A percentile compares a stretch with the other conserved stretches of the same genome.
Evolutionary conservation across 1,284 basidiomycete species (phyloP).

Genomic region (Boletus sp.): DNA sequence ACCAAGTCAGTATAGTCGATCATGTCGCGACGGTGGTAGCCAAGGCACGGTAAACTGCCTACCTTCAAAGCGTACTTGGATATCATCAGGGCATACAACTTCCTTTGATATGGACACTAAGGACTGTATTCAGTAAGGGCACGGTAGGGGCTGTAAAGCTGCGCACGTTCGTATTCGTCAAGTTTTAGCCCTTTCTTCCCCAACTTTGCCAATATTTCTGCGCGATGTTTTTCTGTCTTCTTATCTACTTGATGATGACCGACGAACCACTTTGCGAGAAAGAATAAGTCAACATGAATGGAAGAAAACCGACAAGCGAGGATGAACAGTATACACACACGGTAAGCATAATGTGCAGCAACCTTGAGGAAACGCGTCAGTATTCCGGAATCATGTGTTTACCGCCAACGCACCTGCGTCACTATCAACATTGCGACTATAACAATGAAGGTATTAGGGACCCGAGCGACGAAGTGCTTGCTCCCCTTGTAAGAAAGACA

Average conservation of each 20-base stretch:
- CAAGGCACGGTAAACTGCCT: constrained; percentile 15
- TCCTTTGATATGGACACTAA: constrained; percentile 78
- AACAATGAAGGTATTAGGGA: constrained; percentile 12
- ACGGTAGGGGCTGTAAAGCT: neutral
- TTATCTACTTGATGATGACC: constrained; percentile 54
- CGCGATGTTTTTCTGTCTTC: constrained; percentile 62
- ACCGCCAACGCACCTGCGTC: constrained; percentile 49
- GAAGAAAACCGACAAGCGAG: neutral
- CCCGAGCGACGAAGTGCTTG: neutral
- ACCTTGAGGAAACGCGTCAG: constrained; percentile 34
- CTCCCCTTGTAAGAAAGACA: constrained; percentile 3
- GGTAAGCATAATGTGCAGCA: constrained; percentile 48
- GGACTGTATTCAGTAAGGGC: neutral
- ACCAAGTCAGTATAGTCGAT: constrained; percentile 2
- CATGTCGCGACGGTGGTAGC: neutral
- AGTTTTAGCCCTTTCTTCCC: constrained; percentile 69
- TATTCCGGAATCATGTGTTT: neutral
- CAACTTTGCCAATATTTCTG: constrained; percentile 69
- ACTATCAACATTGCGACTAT: constrained; percentile 60
- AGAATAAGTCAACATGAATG: neutral
- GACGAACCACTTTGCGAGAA: constrained; percentile 40
- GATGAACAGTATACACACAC: constrained; percentile 32
- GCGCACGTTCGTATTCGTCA: constrained; percentile 78
- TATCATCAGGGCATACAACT: constrained; percentile 84
- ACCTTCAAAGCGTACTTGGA: constrained; percentile 70